phyloP scores from a whole-genome alignment of 805 yeast genomes.

The Ogataea degrootiae region DNA sequence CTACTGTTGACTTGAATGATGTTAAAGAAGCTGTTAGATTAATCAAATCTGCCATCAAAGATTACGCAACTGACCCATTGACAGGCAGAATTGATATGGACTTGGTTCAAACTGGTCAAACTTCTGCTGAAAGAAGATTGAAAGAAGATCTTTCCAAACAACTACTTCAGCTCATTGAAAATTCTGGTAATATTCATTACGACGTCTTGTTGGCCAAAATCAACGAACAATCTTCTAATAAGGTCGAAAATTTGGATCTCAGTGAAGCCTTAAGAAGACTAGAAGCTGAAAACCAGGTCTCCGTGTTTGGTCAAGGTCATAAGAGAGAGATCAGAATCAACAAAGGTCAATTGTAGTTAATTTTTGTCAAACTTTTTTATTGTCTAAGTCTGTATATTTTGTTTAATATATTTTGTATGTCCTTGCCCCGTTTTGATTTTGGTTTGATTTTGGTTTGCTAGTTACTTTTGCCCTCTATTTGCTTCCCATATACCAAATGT shows the following conservation, averaged over 20 bases:
- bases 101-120: slow-evolving; percentile 91
- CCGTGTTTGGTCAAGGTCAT: slow-evolving; percentile 67
- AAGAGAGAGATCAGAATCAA: slow-evolving; percentile 50
- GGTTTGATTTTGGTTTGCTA: not conserved
- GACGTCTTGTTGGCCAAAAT: slow-evolving; percentile 54
- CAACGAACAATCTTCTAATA: slow-evolving; percentile 60
- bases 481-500: not conserved
- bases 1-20: slow-evolving; percentile 67
- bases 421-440: not conserved
- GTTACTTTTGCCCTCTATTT: not conserved
- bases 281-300: slow-evolving; percentile 65
- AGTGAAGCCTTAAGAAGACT: slow-evolving; percentile 63
- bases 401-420: not conserved
- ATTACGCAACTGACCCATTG: slow-evolving; percentile 95
- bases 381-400: too few relatives aligned
- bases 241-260: slow-evolving; percentile 68
- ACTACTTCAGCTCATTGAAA: slow-evolving; percentile 50
- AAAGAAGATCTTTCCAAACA: slow-evolving; percentile 69
- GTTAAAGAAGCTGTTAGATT: slow-evolving; percentile 92
- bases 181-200: slow-evolving; percentile 49
- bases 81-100: slow-evolving; percentile 98
- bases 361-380: not conserved
- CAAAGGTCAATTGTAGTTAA: slow-evolving; percentile 1
- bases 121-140: slow-evolving; percentile 75
- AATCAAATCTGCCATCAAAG: slow-evolving; percentile 91